Evolutionary conservation across 208 protist species (phyloP), one percentile per base, ranked within the genome.

Genomic region (Trypanosoma scelopori): DNA sequence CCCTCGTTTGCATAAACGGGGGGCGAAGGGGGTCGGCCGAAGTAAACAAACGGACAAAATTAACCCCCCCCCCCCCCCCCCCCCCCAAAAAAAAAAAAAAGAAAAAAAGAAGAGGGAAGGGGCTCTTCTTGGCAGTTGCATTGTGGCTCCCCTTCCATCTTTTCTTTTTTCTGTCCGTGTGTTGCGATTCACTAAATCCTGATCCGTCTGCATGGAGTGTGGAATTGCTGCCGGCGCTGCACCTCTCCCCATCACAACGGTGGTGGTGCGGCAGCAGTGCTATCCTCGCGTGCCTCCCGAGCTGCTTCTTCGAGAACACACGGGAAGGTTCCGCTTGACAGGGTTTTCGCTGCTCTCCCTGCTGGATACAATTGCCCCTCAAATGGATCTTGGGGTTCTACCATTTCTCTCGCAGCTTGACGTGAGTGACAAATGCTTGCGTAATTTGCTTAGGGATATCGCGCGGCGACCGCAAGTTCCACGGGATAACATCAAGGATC

Each of bases 211-310:
- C n/a, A 53, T 37, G 25, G 49, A 27, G 49, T 35, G 32, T 1
- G 13, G 49, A 6, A 53, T 35, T 25, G 43, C 16, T 55, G 43
- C 16, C 45, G 4, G 9, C 41, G 32, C 37, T 43, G 49, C 25
- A 15, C 66, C 66, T 3, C 11, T 32, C 32, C 50, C 66, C n/a
- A 30, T 60, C 32, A 48, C n/a, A 9, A 67, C 32, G 6, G 25
- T 25, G 2, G 47, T 73, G 27, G 53, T 61, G 41, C 49, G 30
- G 37, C 57, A 43, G 9, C 46, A 67, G 50, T 56, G 12, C 39
- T 79, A 60, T 43, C 76, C 76, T 12, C 71, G 65, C 42, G 59
- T 78, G 42, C 80, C 80, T 15, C 80, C 75, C 32, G 80, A 85
- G 55, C 60, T 85, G 16, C 48, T 85, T 20, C 55, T 85, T 3